phyloP scores from a whole-genome alignment of 1,284 basidiomycete species.

The Earliella scabrosa region DNA sequence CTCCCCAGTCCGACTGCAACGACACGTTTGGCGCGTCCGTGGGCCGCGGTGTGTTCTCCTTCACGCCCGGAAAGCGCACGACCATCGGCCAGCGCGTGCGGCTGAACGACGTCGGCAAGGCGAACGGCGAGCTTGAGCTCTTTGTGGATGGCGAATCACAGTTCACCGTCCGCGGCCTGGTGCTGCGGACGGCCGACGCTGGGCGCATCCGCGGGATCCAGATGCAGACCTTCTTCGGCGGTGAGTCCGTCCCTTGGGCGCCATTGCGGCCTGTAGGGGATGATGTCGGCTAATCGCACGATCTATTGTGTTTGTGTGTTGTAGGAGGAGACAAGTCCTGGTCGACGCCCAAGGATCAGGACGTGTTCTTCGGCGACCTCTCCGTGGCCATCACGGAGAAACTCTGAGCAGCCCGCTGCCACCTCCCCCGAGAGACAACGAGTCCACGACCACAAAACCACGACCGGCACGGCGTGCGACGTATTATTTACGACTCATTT shows the following conservation, averaged over 20 bases:
- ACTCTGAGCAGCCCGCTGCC: conserved; percentile 33
- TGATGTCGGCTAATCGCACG: neutral
- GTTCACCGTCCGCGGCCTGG: conserved; percentile 53
- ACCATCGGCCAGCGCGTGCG: conserved; percentile 59
- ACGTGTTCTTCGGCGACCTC: conserved; percentile 67
- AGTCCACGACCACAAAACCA: neutral
- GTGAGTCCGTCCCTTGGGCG: conserved; percentile 36
- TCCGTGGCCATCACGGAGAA: conserved; percentile 58
- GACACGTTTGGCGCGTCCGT: conserved; percentile 68
- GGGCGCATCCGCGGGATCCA: conserved; percentile 62
- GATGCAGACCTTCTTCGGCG: conserved; percentile 73
- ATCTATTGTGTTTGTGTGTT: conserved; percentile 22
- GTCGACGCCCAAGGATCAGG: conserved; percentile 60
- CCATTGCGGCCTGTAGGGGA: neutral
- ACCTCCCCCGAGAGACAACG: neutral
- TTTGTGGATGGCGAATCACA: conserved; percentile 62
- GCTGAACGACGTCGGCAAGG: conserved; percentile 61
- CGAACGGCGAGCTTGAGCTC: conserved; percentile 60
- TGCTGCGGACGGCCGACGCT: conserved; percentile 46
- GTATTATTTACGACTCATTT: neutral
- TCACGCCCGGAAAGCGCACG: conserved; percentile 64
- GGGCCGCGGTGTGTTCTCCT: conserved; percentile 73
- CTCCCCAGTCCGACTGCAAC: conserved; percentile 61
- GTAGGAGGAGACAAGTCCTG: conserved; percentile 49
- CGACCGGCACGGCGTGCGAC: neutral